phyloP scores from a whole-genome alignment of 768 basidiomycete species.

The Suillus occidentalis region DNA sequence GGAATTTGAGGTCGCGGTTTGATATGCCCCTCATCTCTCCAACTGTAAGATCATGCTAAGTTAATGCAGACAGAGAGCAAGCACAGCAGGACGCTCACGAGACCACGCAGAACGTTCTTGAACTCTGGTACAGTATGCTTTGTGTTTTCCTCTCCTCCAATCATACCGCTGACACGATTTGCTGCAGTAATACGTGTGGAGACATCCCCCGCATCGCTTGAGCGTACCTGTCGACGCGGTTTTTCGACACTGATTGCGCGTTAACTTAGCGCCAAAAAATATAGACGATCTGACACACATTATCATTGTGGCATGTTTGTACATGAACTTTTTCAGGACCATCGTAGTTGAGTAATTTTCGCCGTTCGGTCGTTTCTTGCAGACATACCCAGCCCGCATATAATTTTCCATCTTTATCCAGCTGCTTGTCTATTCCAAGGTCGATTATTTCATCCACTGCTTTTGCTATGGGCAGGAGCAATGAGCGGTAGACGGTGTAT shows the following conservation, averaged over 20 bases:
- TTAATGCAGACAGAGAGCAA: neutral
- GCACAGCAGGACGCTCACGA: constrained; percentile 12
- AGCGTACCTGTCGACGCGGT: constrained; percentile 16
- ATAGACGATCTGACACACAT: constrained; percentile 6
- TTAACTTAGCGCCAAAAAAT: neutral
- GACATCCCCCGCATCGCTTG: constrained; percentile 27
- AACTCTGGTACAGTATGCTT: constrained; percentile 23
- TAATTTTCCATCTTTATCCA: constrained; percentile 19
- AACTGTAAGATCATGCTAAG: constrained; percentile 9
- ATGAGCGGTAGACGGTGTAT: constrained; percentile 28
- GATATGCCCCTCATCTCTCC: constrained; percentile 26
- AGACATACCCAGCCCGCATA: constrained; percentile 24
- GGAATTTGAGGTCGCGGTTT: constrained; percentile 27
- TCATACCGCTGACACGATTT: constrained; percentile 27
- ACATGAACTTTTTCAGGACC: constrained; percentile 17
- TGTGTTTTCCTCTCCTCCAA: constrained; percentile 29
- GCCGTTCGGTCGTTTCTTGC: constrained; percentile 16
- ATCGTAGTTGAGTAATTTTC: constrained; percentile 19
- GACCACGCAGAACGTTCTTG: constrained; percentile 20
- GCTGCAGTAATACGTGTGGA: constrained; percentile 31
- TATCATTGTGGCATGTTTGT: constrained; percentile 29
- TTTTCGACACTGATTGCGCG: constrained; percentile 22
- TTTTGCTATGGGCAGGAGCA: constrained; percentile 16
- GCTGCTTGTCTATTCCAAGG: constrained; percentile 13
- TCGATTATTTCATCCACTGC: constrained; percentile 12